Evolutionary conservation across 2,329 filamentous ascomycete species (phyloP), one percentile per base, ranked within the genome.

Genomic region (Nemania sp.): DNA sequence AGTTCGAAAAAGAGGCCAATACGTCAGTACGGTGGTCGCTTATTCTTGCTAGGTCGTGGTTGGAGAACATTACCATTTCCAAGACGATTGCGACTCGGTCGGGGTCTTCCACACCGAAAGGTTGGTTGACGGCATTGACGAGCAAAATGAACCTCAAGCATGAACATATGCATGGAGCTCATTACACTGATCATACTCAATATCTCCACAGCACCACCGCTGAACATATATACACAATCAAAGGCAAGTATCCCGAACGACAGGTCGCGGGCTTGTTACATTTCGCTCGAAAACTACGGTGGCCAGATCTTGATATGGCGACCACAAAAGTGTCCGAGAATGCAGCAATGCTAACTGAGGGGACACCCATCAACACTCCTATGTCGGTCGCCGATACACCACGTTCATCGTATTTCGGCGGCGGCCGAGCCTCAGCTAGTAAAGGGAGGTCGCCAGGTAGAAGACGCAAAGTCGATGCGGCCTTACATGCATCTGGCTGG

Each of bases 21-120:
- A 76, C 81, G 13, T 86, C 87, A n/a, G 88, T 91, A 22, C 89
- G 87, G 73, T 92, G 89, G 89, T 90, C 89, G 3, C 79, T 92
- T 45, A 81, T 90, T 47, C 81, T 92, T 35, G 89, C 89, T 18
- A 83, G 88, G 27, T 84, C 85, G 51, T 92, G 89, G 89, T 82
- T 92, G n/a, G 87, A 91, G 69, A 91, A 92, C 67, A 89, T 92
- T 32, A 84, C 85, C 8, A 81, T 92, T 26, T 82, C 85, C 59
- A 86, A 83, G 70, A 78, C 81, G 27, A 79, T 82, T 56, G 72
- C 76, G 18, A 72, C 61, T 74, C 59, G 79, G 73, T 68, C 80
- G 77, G 73, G 78, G 75, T 59, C 77, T 71, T 68, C 76, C 72
- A 68, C 70, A 64, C 76, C 75, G 74, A 74, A 76, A 55, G 78